Conservation (phyloP, 768 basidiomycete genomes). For the Dentipellis fragilis region DNA sequence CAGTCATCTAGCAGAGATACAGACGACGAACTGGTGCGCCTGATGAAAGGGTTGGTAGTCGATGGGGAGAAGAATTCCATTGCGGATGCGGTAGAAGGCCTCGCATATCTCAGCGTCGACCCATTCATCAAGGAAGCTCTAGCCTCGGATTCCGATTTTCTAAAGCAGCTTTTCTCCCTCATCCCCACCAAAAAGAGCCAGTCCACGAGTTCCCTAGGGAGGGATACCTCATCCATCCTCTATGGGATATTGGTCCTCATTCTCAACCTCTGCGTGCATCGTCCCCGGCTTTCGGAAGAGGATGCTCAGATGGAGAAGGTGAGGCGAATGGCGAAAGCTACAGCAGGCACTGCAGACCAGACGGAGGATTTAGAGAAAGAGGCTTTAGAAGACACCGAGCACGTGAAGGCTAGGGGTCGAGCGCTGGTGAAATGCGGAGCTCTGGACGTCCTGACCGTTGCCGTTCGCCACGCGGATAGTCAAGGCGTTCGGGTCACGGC, state of each 20-base stretch:
- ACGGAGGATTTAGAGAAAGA: slow-evolving; percentile 9
- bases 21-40: slow-evolving; percentile 1
- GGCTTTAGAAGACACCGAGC: slow-evolving; percentile 51
- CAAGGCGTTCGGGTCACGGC: slow-evolving; percentile 45
- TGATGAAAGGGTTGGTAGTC: slow-evolving; percentile 22
- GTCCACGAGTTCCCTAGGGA: slow-evolving; percentile 10
- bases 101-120: slow-evolving; percentile 66
- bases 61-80: slow-evolving; percentile 22
- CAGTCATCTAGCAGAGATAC: slow-evolving; percentile 1
- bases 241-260: slow-evolving; percentile 77
- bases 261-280: slow-evolving; percentile 63
- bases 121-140: slow-evolving; percentile 51
- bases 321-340: slow-evolving; percentile 53
- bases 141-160: slow-evolving; percentile 38
- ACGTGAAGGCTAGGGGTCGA: slow-evolving; percentile 53
- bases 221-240: slow-evolving; percentile 41
- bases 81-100: slow-evolving; percentile 66
- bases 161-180: slow-evolving; percentile 32
- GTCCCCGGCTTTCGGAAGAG: slow-evolving; percentile 65
- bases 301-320: slow-evolving; percentile 77
- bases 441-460: slow-evolving; percentile 48
- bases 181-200: slow-evolving; percentile 13
- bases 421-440: slow-evolving; percentile 52
- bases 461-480: slow-evolving; percentile 53
- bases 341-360: slow-evolving; percentile 5